Conservation (phyloP, 2,329 filamentous ascomycete species). For the Penicillium sclerotigenum region DNA sequence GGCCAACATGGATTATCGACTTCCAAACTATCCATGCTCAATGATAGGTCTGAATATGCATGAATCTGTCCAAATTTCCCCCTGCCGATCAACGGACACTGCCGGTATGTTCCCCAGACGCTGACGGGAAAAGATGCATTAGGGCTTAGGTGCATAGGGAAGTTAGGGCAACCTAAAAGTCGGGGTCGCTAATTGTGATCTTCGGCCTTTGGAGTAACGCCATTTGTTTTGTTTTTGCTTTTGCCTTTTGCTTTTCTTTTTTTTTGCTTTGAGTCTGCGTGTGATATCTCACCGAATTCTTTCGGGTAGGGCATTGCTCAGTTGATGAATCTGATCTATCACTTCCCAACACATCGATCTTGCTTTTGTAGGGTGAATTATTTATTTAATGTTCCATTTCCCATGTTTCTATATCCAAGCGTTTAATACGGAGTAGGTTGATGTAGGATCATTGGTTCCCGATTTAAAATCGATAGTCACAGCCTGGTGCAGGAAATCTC, state of each 20-base stretch:
- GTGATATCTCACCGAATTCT: not conserved
- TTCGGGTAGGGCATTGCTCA: not conserved
- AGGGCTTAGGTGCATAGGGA: not conserved
- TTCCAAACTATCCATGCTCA: not conserved
- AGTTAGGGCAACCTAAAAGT: not conserved
- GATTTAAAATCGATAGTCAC: constrained; percentile 8
- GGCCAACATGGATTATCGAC: not conserved
- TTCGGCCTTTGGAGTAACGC: not conserved
- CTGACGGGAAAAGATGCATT: not conserved
- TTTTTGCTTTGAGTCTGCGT: not conserved
- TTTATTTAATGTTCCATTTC: not conserved
- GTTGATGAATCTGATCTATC: not conserved
- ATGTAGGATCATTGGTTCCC: not conserved
- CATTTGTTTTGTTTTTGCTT: not conserved
- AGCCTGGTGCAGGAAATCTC: constrained; percentile 5
- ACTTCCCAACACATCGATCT: not conserved
- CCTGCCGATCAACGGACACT: not conserved
- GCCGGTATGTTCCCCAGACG: not conserved
- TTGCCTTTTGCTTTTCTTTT: too few species aligned
- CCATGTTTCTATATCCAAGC: not conserved
- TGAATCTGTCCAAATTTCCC: not conserved
- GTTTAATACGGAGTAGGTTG: not conserved
- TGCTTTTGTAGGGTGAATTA: not conserved
- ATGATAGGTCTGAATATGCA: not conserved
- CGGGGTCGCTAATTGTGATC: not conserved